phyloP scores from a whole-genome alignment of 257 asterid species.

The Marsdenia floribunda region DNA sequence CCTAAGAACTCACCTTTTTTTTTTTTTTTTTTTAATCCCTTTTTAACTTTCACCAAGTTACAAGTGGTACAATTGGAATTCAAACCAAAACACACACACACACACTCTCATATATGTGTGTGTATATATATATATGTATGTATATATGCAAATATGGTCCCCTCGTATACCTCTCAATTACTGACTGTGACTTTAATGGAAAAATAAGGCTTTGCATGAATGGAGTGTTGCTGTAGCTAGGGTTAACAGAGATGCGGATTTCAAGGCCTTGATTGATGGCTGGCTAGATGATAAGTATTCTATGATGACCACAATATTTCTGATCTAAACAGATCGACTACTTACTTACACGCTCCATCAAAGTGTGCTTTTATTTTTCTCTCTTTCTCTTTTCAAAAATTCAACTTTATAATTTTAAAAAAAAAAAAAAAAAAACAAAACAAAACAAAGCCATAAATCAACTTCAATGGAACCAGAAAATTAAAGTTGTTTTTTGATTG shows the following conservation, averaged over 20 bases:
- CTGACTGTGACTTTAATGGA: constrained; percentile 37
- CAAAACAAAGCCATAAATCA: no score
- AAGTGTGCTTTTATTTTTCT: not conserved
- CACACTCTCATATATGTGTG: not conserved
- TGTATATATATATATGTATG: not conserved
- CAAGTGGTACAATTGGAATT: not conserved
- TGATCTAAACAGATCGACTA: not conserved
- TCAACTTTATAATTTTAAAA: no score
- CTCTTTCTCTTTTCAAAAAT: not conserved
- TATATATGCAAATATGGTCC: constrained; percentile 30
- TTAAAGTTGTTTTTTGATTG: no score
- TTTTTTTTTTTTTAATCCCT: no score
- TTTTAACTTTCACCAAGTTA: no score
- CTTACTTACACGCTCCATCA: not conserved
- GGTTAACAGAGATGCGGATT: constrained; percentile 22
- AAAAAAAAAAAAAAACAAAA: no score
- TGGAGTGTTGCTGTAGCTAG: constrained; percentile 32
- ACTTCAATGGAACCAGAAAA: no score
- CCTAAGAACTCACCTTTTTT: no score
- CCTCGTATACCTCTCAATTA: constrained; percentile 22
- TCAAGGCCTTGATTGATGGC: constrained; percentile 17
- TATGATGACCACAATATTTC: not conserved
- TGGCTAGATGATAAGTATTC: constrained; percentile 3
- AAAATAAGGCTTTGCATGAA: constrained; percentile 29
- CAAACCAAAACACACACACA: not conserved